These are phyloP conservation scores for Phytophthora idaei DNA, from an alignment of 352 stramenopile species.

Conservation along the genomic window DNA sequence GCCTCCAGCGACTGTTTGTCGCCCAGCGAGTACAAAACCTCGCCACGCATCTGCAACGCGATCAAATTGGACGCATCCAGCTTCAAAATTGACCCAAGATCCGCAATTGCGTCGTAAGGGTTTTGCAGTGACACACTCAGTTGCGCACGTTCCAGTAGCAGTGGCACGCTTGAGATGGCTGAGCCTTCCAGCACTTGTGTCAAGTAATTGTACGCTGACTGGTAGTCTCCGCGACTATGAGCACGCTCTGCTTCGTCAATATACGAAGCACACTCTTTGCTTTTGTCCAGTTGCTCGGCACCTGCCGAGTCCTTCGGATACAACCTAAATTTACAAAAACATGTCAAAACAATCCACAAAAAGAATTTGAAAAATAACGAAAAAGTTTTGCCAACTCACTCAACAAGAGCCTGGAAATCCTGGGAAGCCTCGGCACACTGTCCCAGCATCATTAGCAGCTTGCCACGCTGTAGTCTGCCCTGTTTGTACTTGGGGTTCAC, in stretches of 20 bases:
- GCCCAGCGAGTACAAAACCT: slow-evolving; percentile 82
- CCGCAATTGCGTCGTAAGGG: slow-evolving; percentile 79
- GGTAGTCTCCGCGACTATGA: slow-evolving; percentile 72
- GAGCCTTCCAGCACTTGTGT: slow-evolving; percentile 73
- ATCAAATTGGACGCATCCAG: slow-evolving; percentile 70
- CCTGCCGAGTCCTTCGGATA: slow-evolving; percentile 63
- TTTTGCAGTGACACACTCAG: slow-evolving; percentile 72
- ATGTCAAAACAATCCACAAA: slow-evolving; percentile 5
- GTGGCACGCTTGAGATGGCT: slow-evolving; percentile 68
- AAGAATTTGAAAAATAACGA: neutral
- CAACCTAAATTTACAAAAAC: slow-evolving; percentile 33
- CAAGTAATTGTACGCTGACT: slow-evolving; percentile 64
- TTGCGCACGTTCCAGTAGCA: slow-evolving; percentile 75
- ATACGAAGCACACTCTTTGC: slow-evolving; percentile 59
- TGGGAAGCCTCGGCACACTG: slow-evolving; percentile 61
- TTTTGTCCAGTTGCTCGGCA: slow-evolving; percentile 65
- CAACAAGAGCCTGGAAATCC: slow-evolving; percentile 64
- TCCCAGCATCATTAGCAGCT: slow-evolving; percentile 81
- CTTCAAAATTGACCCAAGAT: slow-evolving; percentile 75
- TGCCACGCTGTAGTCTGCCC: slow-evolving; percentile 73
- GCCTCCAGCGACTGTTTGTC: slow-evolving; percentile 81
- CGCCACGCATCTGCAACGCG: slow-evolving; percentile 72
- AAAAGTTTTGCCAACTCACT: slow-evolving; percentile 37
- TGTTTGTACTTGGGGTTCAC: slow-evolving; percentile 86
- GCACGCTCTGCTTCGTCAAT: slow-evolving; percentile 71